Evolutionary conservation across 2,329 filamentous ascomycete genomes (phyloP).

Genomic region (Trichoderma atroviride): DNA sequence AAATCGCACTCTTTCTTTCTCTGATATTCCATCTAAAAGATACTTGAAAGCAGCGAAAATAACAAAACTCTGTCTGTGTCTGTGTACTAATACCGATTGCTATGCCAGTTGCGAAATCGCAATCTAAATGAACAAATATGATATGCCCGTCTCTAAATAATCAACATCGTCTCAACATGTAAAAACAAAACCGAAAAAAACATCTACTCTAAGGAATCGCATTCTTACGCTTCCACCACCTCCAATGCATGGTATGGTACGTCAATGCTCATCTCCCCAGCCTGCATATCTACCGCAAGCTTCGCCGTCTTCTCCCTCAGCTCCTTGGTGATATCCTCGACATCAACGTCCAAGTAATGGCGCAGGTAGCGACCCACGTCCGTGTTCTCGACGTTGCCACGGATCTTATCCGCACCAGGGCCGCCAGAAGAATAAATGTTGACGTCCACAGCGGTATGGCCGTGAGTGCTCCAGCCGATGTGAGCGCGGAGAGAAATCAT

Average conservation of each 20-base stretch:
- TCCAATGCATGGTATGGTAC: conserved; percentile 9
- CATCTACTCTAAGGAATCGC: background rate
- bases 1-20: background rate
- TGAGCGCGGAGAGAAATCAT: conserved; percentile 88
- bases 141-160: background rate
- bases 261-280: background rate
- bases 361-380: conserved; percentile 83
- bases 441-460: conserved; percentile 90
- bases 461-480: conserved; percentile 92
- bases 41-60: background rate
- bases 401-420: conserved; percentile 62
- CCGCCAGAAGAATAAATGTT: conserved; percentile 88
- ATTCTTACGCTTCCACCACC: background rate
- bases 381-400: conserved; percentile 93
- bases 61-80: background rate
- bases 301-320: conserved; percentile 59
- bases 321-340: conserved; percentile 76
- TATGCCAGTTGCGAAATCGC: background rate
- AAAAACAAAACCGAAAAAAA: background rate
- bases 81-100: background rate
- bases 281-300: background rate
- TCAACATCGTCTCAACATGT: background rate
- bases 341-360: conserved; percentile 77
- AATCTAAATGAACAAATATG: background rate
- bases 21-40: background rate